Evolutionary conservation across 306 rosid species (phyloP).

Genomic region (Vigna reflexopilosa): DNA sequence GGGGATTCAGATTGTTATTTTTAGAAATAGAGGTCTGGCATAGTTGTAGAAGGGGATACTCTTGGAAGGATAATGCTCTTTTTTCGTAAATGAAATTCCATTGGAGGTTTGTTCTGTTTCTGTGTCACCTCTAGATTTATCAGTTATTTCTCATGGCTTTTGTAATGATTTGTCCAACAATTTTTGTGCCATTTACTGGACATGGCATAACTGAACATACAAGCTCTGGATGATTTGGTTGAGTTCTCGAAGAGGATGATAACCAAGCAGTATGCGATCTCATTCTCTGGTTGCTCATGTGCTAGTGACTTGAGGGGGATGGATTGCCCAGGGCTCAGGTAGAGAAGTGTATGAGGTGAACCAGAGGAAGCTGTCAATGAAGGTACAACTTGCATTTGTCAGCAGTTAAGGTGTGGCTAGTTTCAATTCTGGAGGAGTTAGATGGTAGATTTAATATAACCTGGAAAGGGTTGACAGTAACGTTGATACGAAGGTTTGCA

Average conservation of each 20-base stretch:
- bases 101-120: not conserved
- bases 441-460: not conserved
- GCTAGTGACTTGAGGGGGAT: not conserved
- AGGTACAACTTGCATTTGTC: not conserved
- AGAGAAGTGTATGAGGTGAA: no score
- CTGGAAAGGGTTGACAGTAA: not conserved
- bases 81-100: not conserved
- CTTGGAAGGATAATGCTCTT: not conserved
- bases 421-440: not conserved
- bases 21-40: not conserved
- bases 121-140: not conserved
- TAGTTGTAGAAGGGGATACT: not conserved
- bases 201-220: not conserved
- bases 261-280: not conserved
- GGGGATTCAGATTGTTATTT: not conserved
- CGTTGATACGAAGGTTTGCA: not conserved
- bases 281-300: not conserved
- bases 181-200: not conserved
- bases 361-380: not conserved
- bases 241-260: not conserved
- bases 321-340: no score
- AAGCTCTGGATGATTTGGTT: not conserved
- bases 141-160: conserved; percentile 12
- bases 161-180: not conserved
- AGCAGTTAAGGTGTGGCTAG: not conserved